These are phyloP conservation scores for Flaveria ramosissima DNA, from an alignment of 129 eudicot species.

Conservation along the genomic window DNA sequence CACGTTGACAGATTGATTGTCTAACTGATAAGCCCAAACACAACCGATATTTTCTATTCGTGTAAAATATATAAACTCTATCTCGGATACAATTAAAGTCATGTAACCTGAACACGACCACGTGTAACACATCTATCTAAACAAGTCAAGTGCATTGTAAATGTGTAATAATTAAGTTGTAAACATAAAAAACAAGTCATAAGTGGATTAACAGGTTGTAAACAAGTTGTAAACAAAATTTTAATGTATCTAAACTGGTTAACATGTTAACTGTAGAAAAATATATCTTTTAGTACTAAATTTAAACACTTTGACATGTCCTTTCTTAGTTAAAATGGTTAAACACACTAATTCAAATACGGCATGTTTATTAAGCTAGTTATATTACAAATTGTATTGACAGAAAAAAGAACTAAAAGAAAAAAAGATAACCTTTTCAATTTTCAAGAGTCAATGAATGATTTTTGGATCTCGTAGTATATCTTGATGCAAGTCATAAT, in stretches of 20 bases:
- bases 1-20: not conserved
- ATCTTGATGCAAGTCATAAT: conserved; percentile 27
- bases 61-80: not conserved
- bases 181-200: not conserved
- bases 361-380: too few species aligned
- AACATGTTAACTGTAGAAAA: not conserved
- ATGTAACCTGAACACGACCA: not conserved
- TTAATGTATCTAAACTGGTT: not conserved
- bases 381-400: not conserved
- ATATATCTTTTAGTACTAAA: not conserved
- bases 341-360: not conserved
- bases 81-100: not conserved
- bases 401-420: not conserved
- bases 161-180: not conserved
- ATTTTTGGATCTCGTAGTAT: conserved; percentile 33
- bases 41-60: not conserved
- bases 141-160: not conserved
- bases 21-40: not conserved
- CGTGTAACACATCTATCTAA: not conserved
- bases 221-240: too few species aligned
- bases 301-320: not conserved
- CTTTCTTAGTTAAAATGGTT: too few species aligned
- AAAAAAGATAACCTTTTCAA: not conserved
- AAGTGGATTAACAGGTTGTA: not conserved
- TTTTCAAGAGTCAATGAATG: not conserved